phyloP scores from a whole-genome alignment of 768 basidiomycete species.

The Mycena rebaudengoi region DNA sequence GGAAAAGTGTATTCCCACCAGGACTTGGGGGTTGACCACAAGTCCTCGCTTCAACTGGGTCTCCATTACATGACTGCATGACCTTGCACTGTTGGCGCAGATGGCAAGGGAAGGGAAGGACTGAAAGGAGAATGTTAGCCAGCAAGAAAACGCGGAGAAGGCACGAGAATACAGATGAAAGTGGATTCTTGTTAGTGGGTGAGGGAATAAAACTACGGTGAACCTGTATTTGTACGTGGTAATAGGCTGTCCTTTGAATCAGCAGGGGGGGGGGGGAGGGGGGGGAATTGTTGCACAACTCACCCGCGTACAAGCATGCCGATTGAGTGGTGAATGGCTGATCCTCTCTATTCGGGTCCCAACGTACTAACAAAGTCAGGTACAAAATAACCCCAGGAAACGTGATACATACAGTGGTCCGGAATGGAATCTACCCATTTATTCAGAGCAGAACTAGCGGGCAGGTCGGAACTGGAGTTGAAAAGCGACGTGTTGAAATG shows the following conservation, averaged over 20 bases:
- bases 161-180: slow-evolving; percentile 28
- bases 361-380: slow-evolving; percentile 46
- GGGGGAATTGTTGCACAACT: slow-evolving; percentile 13
- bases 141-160: not conserved
- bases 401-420: slow-evolving; percentile 42
- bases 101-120: slow-evolving; percentile 72
- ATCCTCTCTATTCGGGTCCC: slow-evolving; percentile 54
- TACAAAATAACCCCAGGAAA: not conserved
- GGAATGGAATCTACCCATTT: slow-evolving; percentile 60
- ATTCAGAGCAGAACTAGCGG: slow-evolving; percentile 56
- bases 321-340: slow-evolving; percentile 56
- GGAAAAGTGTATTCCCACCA: not conserved
- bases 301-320: slow-evolving; percentile 58
- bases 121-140: not conserved
- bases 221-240: slow-evolving; percentile 61
- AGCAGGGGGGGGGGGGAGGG: not conserved
- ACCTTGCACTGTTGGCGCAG: slow-evolving; percentile 71
- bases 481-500: not conserved
- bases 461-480: not conserved
- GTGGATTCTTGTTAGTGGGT: slow-evolving; percentile 48
- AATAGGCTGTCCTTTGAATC: too few relatives aligned
- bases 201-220: slow-evolving; percentile 72
- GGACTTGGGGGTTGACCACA: slow-evolving; percentile 2
- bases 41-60: slow-evolving; percentile 35
- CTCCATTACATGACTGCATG: slow-evolving; percentile 66